A percentile compares a stretch with the other conserved stretches of the same genome.
These are phyloP conservation scores for Termitomyces titanicus DNA, from an alignment of 768 basidiomycete species.

Conservation along the genomic window DNA sequence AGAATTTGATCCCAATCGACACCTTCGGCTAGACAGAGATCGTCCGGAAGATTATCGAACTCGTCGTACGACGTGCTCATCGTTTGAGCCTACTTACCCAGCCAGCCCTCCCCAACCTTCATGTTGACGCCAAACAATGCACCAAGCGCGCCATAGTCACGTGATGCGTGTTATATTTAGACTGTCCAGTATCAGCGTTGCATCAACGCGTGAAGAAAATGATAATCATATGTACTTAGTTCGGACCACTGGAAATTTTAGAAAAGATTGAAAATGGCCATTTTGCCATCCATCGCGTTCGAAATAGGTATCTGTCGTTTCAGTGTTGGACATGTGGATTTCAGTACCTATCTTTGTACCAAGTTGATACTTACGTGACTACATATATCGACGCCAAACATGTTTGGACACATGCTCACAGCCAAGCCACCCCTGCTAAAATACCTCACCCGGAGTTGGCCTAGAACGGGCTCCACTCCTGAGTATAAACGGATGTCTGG, in stretches of 20 bases:
- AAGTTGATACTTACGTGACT: conserved; percentile 8
- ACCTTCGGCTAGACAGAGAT: conserved; percentile 47
- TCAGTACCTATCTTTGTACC: conserved; percentile 9
- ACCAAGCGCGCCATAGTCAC: conserved; percentile 4
- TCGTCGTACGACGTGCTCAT: conserved; percentile 42
- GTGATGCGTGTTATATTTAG: background rate
- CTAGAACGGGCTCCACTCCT: too few species aligned
- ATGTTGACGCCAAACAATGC: too few species aligned
- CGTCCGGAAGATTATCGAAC: conserved; percentile 51
- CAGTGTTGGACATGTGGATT: conserved; percentile 4
- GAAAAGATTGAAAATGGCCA: background rate
- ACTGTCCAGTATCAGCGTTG: too few species aligned
- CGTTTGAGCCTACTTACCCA: background rate
- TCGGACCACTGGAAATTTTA: background rate
- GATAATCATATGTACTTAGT: background rate
- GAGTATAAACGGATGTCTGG: background rate
- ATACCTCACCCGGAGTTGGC: conserved; percentile 7
- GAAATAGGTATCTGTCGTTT: conserved; percentile 12
- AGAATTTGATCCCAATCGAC: conserved; percentile 43
- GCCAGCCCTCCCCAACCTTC: too few species aligned
- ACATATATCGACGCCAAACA: conserved; percentile 14
- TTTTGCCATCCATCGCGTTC: conserved; percentile 5
- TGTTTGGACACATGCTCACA: conserved; percentile 16
- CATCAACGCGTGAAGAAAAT: background rate
- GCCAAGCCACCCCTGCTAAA: conserved; percentile 14